Evolutionary conservation across 257 asterid species (phyloP), one percentile per base, ranked within the genome.

Genomic region (Nicotiana benthamiana): DNA sequence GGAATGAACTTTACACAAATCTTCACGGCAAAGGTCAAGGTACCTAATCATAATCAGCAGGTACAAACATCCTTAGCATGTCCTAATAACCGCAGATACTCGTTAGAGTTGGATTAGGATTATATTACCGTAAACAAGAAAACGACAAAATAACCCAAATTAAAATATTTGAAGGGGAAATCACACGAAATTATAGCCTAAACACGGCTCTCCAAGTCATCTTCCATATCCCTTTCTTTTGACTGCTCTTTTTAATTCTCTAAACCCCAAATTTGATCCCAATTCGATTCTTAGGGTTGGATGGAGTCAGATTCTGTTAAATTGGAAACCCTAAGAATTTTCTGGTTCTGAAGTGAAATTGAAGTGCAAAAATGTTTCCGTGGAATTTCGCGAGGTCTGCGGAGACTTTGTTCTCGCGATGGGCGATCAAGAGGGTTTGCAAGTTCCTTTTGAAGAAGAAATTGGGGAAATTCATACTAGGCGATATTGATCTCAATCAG

Each of bases 341-440:
- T 36, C 30, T 68, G 54, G 0, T n/a, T 68, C 43, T 68, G 54
- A 76, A 64, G 30, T 51, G 61, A 79, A 36, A 15, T 36, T 62
- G 75, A 72, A 36, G 82, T 81, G 52, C 9, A 2, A 22, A 82
- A 51, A 96, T 96, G 99, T 93, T 95, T 86, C 84, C 93, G 51
- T 95, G 98, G 98, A 88, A 86, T 82, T 87, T 95, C 75, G 86
- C 99, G 59, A 94, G 92, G 89, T 91, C 97, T 85, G 97, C 99
- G 51, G 98, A 96, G 92, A 93, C 96, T 88, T 87, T 91, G 97
- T 90, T 96, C 89, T 92, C 98, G 59, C 99, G 98, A 75, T 96
- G 97, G 99, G 99, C 99, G 43, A 84, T 96, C 20, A 91, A 92
- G 80, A 91, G 97, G 77, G 83, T 94, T n/a, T 96, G 97, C 77